Evolutionary conservation across 441 rosid genomes (phyloP), one percentile per base, ranked within the genome.

Genomic region (Pelargonium fulgidum): DNA sequence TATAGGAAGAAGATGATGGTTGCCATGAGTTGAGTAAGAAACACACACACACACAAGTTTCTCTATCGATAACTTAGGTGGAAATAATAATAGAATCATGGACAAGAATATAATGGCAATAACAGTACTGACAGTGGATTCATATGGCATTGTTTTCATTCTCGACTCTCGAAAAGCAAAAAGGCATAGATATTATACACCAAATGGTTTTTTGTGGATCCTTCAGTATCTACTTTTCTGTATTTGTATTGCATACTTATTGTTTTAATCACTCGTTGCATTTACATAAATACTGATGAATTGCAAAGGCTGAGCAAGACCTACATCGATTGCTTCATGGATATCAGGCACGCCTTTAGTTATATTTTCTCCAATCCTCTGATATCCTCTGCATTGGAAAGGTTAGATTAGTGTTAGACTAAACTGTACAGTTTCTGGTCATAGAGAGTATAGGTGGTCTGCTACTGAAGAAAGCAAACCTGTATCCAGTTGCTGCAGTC

Each of bases 281-380:
- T 33, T 33, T 10, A 39, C 47, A 7, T 0, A 44, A 29, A 66
- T 10, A 44, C 3, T 6, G 24, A 62, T 14, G 33, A 58, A 74
- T 13, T n/a, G 22, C n/a, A 62, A 67, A 54, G 29, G 62, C 16
- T 20, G 36, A 76, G 70, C 16, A 72, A 69, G 29, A 81, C 89
- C 47, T 76, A 90, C 92, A 80, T 93, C 97, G 72, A 93, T 90
- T 65, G 98, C 97, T 83, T 87, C 91, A 14, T 89, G 97, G 63
- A 84, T 83, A 68, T 93, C 96, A 62, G 96, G 90, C 17, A 65
- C 71, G 20, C 89, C 98, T 78, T 89, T 82, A 19, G 98, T 93
- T 68, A 93, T 71, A 75, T 93, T 90, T 81, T 90, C 96, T 63
- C 91, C 92, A 54, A 90, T 50, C 70, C 88, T 89, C 80, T 93